phyloP scores from a whole-genome alignment of 768 basidiomycete genomes.

The Galerina sulciceps region DNA sequence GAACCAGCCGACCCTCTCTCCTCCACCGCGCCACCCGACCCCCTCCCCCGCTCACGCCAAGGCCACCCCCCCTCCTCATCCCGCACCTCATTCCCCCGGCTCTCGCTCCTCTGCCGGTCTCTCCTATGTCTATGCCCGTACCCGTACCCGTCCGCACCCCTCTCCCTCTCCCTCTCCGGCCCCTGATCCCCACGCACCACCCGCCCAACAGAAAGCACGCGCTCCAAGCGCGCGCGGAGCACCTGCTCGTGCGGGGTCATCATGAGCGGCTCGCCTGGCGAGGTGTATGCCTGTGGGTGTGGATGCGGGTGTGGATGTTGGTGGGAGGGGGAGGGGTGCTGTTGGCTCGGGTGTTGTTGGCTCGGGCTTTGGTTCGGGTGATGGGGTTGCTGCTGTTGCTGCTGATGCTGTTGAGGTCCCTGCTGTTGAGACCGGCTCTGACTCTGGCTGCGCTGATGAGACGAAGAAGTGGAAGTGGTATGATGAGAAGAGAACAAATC shows the following conservation, averaged over 20 bases:
- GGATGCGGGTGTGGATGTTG: background rate
- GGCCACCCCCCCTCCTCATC: constrained; percentile 32
- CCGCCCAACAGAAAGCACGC: constrained; percentile 39
- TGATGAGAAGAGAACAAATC: background rate
- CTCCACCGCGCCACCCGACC: background rate
- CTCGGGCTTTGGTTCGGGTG: background rate
- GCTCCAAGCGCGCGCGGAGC: constrained; percentile 54
- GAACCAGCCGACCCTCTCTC: background rate
- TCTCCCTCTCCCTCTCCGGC: constrained; percentile 7
- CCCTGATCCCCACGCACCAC: constrained; percentile 12
- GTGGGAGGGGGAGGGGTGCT: background rate
- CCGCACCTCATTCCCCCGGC: constrained; percentile 28
- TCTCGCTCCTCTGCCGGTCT: constrained; percentile 2
- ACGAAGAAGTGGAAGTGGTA: background rate
- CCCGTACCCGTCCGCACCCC: constrained; percentile 1
- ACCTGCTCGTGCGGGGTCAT: constrained; percentile 59
- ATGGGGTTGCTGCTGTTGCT: background rate
- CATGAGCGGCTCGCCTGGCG: constrained; percentile 16
- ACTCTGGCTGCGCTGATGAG: background rate
- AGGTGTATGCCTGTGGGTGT: background rate
- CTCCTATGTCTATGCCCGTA: constrained; percentile 10
- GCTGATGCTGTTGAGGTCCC: no score
- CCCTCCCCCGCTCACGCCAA: constrained; percentile 21
- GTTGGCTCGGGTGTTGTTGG: background rate
- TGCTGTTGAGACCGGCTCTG: background rate